A percentile compares a stretch with the other conserved stretches of the same genome.
Evolutionary conservation across 2,329 filamentous ascomycete genomes (phyloP).

Genomic region (Parastagonospora avenae): DNA sequence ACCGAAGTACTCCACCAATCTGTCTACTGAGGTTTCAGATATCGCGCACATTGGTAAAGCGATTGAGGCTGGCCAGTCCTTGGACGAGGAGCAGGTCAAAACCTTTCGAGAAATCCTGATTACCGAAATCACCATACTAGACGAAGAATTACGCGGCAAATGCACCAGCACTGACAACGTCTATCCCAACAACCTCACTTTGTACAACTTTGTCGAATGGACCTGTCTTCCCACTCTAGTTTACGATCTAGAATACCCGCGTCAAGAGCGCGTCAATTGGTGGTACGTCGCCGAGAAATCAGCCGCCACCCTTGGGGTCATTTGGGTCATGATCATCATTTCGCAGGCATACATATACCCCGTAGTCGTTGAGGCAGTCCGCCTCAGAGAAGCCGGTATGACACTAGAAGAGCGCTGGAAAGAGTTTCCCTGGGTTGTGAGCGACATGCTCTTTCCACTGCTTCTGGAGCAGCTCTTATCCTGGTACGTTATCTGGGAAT

Average conservation of each 20-base stretch:
- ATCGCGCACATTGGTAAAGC: conserved; percentile 66
- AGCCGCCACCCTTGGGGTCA: conserved; percentile 71
- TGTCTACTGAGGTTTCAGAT: conserved; percentile 57
- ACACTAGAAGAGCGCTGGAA: conserved; percentile 64
- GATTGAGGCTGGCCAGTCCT: conserved; percentile 64
- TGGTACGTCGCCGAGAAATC: conserved; percentile 75
- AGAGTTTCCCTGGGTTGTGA: conserved; percentile 76
- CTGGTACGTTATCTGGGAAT: conserved; percentile 82
- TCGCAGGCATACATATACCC: conserved; percentile 80
- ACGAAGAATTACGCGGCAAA: conserved; percentile 69
- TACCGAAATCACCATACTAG: conserved; percentile 68
- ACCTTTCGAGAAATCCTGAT: conserved; percentile 70
- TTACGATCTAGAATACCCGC: conserved; percentile 79
- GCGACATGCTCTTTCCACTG: conserved; percentile 77
- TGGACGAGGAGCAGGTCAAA: conserved; percentile 66
- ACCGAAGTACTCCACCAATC: conserved; percentile 50
- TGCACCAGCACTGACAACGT: conserved; percentile 54
- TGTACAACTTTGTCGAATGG: conserved; percentile 71
- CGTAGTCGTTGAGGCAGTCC: conserved; percentile 68
- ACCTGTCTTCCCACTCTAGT: conserved; percentile 76
- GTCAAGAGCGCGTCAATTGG: conserved; percentile 73
- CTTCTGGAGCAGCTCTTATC: conserved; percentile 77
- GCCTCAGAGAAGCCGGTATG: conserved; percentile 70
- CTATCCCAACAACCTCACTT: conserved; percentile 73
- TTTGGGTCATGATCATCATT: conserved; percentile 79